A percentile compares a stretch with the other conserved stretches of the same genome.
phyloP scores from a whole-genome alignment of 495 filamentous ascomycete species.

The Pyronema domesticum region DNA sequence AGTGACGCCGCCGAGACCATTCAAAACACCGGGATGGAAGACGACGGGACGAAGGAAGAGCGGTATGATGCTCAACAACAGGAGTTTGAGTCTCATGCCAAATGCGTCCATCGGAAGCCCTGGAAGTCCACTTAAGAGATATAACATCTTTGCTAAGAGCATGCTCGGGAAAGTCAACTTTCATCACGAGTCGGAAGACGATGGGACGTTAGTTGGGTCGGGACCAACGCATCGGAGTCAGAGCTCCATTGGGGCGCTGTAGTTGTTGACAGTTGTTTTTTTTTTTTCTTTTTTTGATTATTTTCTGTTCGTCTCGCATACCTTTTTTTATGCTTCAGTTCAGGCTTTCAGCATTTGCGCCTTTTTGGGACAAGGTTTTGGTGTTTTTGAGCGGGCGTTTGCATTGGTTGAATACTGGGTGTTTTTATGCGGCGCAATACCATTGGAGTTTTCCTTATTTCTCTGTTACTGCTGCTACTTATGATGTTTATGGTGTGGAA shows the following conservation, averaged over 20 bases:
- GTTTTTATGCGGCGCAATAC: not conserved
- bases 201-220: constrained; percentile 2
- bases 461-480: not conserved
- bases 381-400: not conserved
- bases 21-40: constrained; percentile 3
- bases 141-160: not conserved
- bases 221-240: not conserved
- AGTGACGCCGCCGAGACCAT: not conserved
- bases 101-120: constrained; percentile 2
- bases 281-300: constrained; percentile 1
- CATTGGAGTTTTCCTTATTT: not conserved
- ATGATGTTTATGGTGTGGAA: not conserved
- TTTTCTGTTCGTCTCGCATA: constrained; percentile 1
- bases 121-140: constrained; percentile 3
- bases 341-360: no score
- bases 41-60: constrained; percentile 1
- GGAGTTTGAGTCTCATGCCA: not conserved
- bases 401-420: not conserved
- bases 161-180: not conserved
- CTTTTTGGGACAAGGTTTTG: not conserved
- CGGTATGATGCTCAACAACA: not conserved
- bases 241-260: not conserved
- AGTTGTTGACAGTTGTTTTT: constrained; percentile 3
- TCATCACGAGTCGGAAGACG: constrained; percentile 1
- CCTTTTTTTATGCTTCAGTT: no score